Conservation (phyloP, 2,329 filamentous ascomycete species). For the Cercospora sp. region DNA sequence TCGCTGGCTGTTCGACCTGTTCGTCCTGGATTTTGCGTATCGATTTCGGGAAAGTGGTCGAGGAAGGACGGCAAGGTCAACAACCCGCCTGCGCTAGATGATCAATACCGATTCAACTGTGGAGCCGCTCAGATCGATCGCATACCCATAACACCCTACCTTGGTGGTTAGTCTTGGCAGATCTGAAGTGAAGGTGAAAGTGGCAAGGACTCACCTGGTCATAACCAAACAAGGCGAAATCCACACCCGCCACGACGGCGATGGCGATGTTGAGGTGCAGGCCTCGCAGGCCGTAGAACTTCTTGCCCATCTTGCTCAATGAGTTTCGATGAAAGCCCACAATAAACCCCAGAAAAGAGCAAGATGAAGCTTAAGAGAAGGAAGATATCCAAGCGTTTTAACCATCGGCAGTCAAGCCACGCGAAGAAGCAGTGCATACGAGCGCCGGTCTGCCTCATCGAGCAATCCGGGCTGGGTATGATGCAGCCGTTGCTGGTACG, state of each 20-base stretch:
- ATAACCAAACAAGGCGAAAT: conserved; percentile 36
- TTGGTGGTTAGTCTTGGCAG: conserved; percentile 30
- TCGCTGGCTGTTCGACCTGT: conserved; percentile 40
- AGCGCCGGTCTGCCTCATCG: conserved; percentile 8
- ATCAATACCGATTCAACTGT: not conserved
- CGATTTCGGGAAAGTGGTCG: conserved; percentile 40
- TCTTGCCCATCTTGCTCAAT: conserved; percentile 24
- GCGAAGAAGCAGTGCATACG: conserved; percentile 10
- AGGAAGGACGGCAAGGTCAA: conserved; percentile 46
- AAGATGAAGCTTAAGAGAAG: conserved; percentile 7
- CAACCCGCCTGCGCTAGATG: conserved; percentile 35
- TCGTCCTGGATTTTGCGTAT: conserved; percentile 29
- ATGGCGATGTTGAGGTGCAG: conserved; percentile 46
- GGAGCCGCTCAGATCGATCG: not conserved
- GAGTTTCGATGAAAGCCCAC: not conserved
- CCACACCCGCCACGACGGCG: conserved; percentile 47
- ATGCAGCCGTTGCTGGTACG: conserved; percentile 9
- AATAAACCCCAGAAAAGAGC: not conserved
- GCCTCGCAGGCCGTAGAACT: conserved; percentile 47
- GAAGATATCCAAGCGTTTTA: conserved; percentile 15
- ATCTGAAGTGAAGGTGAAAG: not conserved
- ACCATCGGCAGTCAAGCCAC: not conserved
- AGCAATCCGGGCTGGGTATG: conserved; percentile 12
- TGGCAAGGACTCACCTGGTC: conserved; percentile 20
- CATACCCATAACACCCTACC: conserved; percentile 43